Conservation (phyloP, 371 early-diverging fungal genomes). For the Synchytrium microbalum region DNA sequence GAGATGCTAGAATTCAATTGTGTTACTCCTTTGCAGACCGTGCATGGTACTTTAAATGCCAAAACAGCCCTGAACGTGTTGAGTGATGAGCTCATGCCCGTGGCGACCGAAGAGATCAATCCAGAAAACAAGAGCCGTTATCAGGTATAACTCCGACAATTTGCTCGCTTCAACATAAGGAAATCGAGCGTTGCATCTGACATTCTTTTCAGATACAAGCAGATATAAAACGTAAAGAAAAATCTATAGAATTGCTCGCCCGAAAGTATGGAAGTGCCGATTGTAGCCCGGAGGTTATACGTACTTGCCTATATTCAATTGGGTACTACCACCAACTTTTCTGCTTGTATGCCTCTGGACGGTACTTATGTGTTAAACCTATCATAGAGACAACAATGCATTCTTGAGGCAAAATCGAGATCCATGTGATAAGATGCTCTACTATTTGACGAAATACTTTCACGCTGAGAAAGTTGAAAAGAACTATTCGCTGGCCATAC, state of each 20-base stretch:
- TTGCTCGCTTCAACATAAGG: too few species aligned
- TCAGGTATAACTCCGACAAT: too few species aligned
- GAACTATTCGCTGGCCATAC: constrained; percentile 72
- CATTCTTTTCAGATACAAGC: too few species aligned
- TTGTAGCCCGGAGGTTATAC: constrained; percentile 60
- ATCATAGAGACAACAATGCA: constrained; percentile 6
- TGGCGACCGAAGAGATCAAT: constrained; percentile 87
- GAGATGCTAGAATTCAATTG: constrained; percentile 75
- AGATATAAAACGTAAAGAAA: constrained; percentile 85
- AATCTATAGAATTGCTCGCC: constrained; percentile 76
- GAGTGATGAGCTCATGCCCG: constrained; percentile 64
- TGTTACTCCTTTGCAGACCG: constrained; percentile 79
- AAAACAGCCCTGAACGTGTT: constrained; percentile 58
- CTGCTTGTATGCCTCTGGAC: too few species aligned
- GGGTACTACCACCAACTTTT: too few species aligned
- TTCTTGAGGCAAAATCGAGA: constrained; percentile 48
- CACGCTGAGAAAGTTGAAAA: constrained; percentile 46
- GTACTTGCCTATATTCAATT: constrained; percentile 84
- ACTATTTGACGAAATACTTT: constrained; percentile 62
- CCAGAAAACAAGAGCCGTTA: constrained; percentile 63
- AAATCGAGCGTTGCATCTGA: too few species aligned
- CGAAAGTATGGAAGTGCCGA: constrained; percentile 58
- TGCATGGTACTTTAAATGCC: constrained; percentile 63
- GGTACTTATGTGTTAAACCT: too few species aligned
- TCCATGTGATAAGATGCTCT: constrained; percentile 89